Evolutionary conservation across 2,329 filamentous ascomycete genomes (phyloP).

Genomic region (Didymella keratinophila): DNA sequence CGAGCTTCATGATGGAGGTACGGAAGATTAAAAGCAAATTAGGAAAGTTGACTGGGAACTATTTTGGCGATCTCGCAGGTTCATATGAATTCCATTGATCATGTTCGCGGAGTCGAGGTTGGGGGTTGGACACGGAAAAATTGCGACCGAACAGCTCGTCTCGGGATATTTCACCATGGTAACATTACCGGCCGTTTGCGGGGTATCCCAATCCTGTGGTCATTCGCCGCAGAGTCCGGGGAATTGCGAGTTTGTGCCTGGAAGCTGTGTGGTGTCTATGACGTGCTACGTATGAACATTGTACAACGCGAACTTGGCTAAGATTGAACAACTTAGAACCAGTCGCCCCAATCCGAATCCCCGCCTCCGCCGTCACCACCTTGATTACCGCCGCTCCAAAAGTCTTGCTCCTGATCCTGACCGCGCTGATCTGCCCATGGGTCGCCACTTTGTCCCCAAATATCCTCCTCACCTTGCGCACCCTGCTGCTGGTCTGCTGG

Average conservation of each 20-base stretch:
- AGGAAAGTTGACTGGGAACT: background rate
- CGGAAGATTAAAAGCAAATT: background rate
- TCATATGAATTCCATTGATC: constrained; percentile 13
- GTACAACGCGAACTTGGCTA: background rate
- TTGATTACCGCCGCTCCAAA: constrained; percentile 37
- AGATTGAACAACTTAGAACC: constrained; percentile 24
- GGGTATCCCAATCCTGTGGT: constrained; percentile 4
- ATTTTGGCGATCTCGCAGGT: background rate
- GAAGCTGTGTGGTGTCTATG: background rate
- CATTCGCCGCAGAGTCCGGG: constrained; percentile 7
- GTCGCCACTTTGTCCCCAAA: constrained; percentile 40
- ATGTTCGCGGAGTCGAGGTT: background rate
- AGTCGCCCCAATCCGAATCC: constrained; percentile 37
- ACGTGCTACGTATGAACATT: constrained; percentile 8
- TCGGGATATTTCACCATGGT: constrained; percentile 4
- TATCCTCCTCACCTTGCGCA: constrained; percentile 32
- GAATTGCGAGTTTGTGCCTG: background rate
- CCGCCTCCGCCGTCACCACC: constrained; percentile 47
- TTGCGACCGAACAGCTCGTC: constrained; percentile 21
- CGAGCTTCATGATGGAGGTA: constrained; percentile 22
- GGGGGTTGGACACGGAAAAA: constrained; percentile 22
- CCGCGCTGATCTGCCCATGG: constrained; percentile 32
- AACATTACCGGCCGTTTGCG: constrained; percentile 1
- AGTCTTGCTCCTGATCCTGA: constrained; percentile 34
- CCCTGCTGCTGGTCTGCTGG: constrained; percentile 32